Conservation (phyloP, 139 green algal genomes). For the Medakamo hakoo region DNA sequence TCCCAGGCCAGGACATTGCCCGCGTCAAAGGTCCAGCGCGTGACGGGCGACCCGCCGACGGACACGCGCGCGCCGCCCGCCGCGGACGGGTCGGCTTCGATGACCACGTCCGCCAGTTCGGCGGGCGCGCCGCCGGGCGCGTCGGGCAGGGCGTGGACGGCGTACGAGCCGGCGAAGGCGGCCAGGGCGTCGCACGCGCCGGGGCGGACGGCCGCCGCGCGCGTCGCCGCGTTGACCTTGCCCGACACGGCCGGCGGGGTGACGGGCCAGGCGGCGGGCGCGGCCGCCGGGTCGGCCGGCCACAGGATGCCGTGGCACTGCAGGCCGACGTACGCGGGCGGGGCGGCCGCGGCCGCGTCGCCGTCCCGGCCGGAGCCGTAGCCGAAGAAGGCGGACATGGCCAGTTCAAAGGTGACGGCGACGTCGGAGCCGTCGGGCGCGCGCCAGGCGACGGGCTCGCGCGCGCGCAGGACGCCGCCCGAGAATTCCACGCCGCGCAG, state of each 20-base stretch:
- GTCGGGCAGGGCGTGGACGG: conserved; percentile 3
- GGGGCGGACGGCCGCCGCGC: conserved; percentile 3
- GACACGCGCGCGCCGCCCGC: background rate
- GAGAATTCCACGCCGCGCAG: background rate
- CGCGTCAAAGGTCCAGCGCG: conserved; percentile 5
- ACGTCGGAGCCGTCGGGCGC: background rate
- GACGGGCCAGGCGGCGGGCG: conserved; percentile 4
- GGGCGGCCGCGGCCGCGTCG: no score
- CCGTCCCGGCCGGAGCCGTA: conserved; percentile 31
- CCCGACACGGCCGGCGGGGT: conserved; percentile 4
- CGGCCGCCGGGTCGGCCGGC: background rate
- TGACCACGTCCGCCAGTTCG: background rate
- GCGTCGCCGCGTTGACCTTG: conserved; percentile 5
- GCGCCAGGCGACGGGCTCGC: background rate
- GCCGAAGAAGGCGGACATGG: conserved; percentile 38
- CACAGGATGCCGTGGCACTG: conserved; percentile 7
- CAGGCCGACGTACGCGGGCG: conserved; percentile 1
- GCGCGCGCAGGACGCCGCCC: conserved; percentile 1
- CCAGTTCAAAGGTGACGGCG: conserved; percentile 3
- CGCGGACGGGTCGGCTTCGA: background rate
- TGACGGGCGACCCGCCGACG: background rate
- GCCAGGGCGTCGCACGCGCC: conserved; percentile 5
- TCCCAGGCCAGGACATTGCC: conserved; percentile 5
- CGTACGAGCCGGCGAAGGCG: conserved; percentile 4
- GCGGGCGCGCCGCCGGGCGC: background rate